A percentile compares a stretch with the other conserved stretches of the same genome.
These are phyloP conservation scores for Alectoria sarmentosa DNA, from an alignment of 495 filamentous ascomycete genomes.

Conservation along the genomic window DNA sequence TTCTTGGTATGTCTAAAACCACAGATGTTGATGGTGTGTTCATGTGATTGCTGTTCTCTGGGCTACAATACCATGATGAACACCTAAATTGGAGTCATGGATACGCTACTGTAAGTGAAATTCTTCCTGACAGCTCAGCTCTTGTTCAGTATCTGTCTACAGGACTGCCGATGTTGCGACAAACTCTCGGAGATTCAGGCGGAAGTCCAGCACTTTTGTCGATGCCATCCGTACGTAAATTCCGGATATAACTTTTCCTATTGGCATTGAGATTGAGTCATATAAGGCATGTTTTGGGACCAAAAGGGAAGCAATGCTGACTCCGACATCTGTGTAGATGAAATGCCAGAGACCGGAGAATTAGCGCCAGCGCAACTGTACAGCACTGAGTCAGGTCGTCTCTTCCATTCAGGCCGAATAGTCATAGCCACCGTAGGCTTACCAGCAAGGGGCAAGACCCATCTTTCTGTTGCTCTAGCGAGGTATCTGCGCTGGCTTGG, in stretches of 20 bases:
- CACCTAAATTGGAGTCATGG: slow-evolving; percentile 45
- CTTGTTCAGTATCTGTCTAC: slow-evolving; percentile 10
- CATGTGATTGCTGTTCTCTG: neutral
- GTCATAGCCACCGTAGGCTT: slow-evolving; percentile 95
- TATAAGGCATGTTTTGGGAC: no score
- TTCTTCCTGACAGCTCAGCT: neutral
- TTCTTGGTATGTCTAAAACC: neutral
- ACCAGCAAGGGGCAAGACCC: slow-evolving; percentile 95
- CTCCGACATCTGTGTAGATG: no score
- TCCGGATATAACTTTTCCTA: no score
- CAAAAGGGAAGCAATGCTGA: no score
- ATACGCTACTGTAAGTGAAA: slow-evolving; percentile 66
- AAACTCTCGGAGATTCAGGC: slow-evolving; percentile 73
- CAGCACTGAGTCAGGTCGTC: slow-evolving; percentile 90
- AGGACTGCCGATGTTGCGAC: slow-evolving; percentile 82
- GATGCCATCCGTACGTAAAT: slow-evolving; percentile 99
- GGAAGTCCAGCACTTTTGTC: slow-evolving; percentile 89
- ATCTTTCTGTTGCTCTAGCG: slow-evolving; percentile 90
- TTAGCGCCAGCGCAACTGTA: slow-evolving; percentile 96
- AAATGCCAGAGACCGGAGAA: slow-evolving; percentile 73
- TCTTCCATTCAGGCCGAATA: slow-evolving; percentile 96
- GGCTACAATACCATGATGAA: neutral
- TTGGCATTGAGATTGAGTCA: no score
- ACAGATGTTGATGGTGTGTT: no score
- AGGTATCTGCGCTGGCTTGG: slow-evolving; percentile 96